phyloP scores from a whole-genome alignment of 805 yeast genomes.

The Pichia cabralensis region DNA sequence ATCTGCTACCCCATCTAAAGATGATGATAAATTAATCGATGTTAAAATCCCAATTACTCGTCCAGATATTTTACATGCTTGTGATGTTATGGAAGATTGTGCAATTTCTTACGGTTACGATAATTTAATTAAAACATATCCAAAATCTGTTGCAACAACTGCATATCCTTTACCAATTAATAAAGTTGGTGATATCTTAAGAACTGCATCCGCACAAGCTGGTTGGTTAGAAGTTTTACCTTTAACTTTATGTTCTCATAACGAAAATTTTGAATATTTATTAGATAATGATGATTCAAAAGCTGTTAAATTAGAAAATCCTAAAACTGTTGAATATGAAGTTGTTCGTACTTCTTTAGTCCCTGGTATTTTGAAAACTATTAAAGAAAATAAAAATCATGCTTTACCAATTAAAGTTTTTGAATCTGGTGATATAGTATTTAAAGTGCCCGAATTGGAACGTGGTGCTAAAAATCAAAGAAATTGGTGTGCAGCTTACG shows the following conservation, averaged over 20 bases:
- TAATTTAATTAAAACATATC: constrained; percentile 69
- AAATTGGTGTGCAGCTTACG: constrained; percentile 89
- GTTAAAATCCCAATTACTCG: constrained; percentile 87
- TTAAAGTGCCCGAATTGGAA: constrained; percentile 66
- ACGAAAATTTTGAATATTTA: constrained; percentile 88
- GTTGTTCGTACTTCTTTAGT: constrained; percentile 92
- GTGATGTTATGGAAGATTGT: constrained; percentile 98
- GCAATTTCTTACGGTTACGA: constrained; percentile 95
- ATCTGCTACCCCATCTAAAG: constrained; percentile 42
- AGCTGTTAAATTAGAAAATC: constrained; percentile 89
- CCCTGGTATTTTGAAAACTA: constrained; percentile 92
- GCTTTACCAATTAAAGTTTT: constrained; percentile 90
- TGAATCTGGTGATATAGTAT: constrained; percentile 90
- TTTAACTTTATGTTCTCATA: constrained; percentile 89
- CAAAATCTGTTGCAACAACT: constrained; percentile 68
- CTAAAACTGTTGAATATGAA: constrained; percentile 93
- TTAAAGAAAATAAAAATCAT: constrained; percentile 93
- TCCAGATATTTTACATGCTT: constrained; percentile 90
- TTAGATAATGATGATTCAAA: constrained; percentile 58
- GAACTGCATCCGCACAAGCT: constrained; percentile 85
- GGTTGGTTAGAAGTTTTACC: constrained; percentile 97
- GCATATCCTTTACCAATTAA: constrained; percentile 88
- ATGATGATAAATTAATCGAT: constrained; percentile 41
- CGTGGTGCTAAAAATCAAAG: constrained; percentile 88
- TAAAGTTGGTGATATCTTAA: constrained; percentile 80